A percentile compares a stretch with the other conserved stretches of the same genome.
Conservation (phyloP, 2,329 filamentous ascomycete genomes). For the Ophiostoma triangulosporum region DNA sequence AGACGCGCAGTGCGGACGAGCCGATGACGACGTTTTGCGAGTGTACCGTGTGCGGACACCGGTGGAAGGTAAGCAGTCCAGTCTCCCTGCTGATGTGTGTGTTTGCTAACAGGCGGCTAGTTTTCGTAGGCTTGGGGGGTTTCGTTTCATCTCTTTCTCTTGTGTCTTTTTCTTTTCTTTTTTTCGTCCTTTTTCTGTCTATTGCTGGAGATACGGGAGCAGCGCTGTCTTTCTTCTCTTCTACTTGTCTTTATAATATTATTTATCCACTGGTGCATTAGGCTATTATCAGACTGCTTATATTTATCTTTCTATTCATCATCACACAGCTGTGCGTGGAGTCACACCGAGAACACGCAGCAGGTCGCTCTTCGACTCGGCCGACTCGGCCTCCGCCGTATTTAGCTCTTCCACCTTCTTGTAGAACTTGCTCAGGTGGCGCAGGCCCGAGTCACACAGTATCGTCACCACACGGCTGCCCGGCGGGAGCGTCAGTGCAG, state of each 20-base stretch:
- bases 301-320: too few species aligned
- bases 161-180: constrained; percentile 1
- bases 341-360: constrained; percentile 36
- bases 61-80: constrained; percentile 49
- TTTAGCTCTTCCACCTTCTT: constrained; percentile 56
- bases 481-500: constrained; percentile 48
- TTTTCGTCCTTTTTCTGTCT: neutral
- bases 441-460: constrained; percentile 71
- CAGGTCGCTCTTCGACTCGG: constrained; percentile 23
- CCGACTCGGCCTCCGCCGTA: constrained; percentile 18
- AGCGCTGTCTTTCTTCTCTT: neutral
- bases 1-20: constrained; percentile 91
- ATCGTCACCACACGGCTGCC: constrained; percentile 64
- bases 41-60: constrained; percentile 54
- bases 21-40: constrained; percentile 71
- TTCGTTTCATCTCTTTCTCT: neutral
- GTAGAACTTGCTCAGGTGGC: constrained; percentile 79
- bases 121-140: neutral
- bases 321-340: neutral
- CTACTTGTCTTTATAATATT: neutral
- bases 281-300: too few species aligned
- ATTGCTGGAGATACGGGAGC: neutral
- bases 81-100: neutral
- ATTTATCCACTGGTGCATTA: neutral
- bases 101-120: neutral